phyloP scores from a whole-genome alignment of 2,329 filamentous ascomycete species.

The Knufia fluminis region DNA sequence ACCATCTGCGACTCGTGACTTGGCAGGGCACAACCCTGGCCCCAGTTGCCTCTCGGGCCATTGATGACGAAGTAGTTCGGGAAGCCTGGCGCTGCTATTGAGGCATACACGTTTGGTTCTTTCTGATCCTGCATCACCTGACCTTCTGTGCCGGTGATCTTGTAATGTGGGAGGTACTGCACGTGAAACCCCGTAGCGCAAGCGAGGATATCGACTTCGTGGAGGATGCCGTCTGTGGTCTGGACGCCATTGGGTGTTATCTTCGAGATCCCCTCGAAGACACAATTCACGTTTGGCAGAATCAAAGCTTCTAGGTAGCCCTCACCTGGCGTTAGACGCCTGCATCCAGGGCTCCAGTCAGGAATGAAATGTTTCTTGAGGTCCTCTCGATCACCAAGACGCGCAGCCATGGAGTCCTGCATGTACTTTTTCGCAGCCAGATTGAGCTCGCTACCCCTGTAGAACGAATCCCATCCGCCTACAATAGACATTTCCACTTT shows the following conservation, averaged over 20 bases:
- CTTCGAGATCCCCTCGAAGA: conserved; percentile 16
- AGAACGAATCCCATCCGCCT: conserved; percentile 13
- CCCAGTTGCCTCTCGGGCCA: conserved; percentile 25
- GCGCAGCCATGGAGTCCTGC: conserved; percentile 20
- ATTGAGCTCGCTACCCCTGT: conserved; percentile 14
- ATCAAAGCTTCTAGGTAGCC: conserved; percentile 22
- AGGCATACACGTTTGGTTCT: conserved; percentile 39
- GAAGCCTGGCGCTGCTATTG: conserved; percentile 37
- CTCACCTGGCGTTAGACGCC: conserved; percentile 19
- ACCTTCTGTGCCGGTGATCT: conserved; percentile 25
- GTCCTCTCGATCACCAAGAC: conserved; percentile 17
- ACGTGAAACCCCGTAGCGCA: conserved; percentile 33
- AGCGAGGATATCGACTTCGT: conserved; percentile 20
- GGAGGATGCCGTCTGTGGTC: conserved; percentile 18
- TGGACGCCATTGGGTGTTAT: conserved; percentile 20
- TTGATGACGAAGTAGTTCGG: conserved; percentile 32
- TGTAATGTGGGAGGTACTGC: conserved; percentile 36
- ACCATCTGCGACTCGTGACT: conserved; percentile 23
- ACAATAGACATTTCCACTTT: conserved; percentile 12
- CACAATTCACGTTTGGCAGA: conserved; percentile 19
- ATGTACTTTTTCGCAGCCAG: conserved; percentile 11
- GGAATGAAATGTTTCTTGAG: conserved; percentile 19
- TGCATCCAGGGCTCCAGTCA: conserved; percentile 21
- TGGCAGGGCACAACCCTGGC: conserved; percentile 25
- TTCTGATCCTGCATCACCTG: conserved; percentile 33